Evolutionary conservation across 2,329 filamentous ascomycete species (phyloP).

Genomic region (Fusarium chlamydosporum): DNA sequence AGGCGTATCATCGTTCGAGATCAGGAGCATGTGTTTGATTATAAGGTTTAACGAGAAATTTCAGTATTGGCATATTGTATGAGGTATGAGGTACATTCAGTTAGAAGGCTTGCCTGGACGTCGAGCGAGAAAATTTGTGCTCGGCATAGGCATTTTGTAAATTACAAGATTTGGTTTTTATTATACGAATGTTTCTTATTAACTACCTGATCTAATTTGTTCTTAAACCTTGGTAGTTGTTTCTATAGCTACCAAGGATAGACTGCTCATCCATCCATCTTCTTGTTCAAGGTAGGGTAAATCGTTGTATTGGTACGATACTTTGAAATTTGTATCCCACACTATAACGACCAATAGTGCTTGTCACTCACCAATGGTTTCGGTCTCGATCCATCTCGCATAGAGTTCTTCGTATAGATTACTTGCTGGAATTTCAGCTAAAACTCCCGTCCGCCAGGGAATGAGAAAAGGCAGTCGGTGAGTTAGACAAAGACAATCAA

Average conservation of each 20-base stretch:
- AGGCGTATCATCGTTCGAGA: conserved; percentile 26
- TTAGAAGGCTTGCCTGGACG: conserved; percentile 15
- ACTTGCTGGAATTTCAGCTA: not conserved
- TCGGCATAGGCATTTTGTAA: conserved; percentile 7
- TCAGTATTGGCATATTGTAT: conserved; percentile 24
- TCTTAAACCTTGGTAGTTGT: rapidly evolving
- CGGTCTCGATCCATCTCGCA: no score
- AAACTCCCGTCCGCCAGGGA: not conserved
- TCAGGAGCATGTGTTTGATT: conserved; percentile 33
- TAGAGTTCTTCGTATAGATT: no score
- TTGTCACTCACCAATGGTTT: no score
- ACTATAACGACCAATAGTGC: not conserved
- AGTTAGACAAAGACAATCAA: not conserved
- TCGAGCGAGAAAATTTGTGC: conserved; percentile 8
- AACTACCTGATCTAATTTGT: not conserved
- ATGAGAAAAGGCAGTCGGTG: no score
- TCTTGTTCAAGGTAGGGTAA: no score
- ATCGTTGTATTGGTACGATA: no score
- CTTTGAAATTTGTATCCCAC: no score
- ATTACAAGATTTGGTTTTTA: conserved; percentile 3
- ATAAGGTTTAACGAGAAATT: conserved; percentile 3
- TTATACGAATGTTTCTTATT: not conserved
- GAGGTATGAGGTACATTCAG: conserved; percentile 23
- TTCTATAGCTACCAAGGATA: not conserved
- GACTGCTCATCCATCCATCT: no score